Conservation (phyloP, 2,329 filamentous ascomycete genomes). For the Colletotrichum salicis region DNA sequence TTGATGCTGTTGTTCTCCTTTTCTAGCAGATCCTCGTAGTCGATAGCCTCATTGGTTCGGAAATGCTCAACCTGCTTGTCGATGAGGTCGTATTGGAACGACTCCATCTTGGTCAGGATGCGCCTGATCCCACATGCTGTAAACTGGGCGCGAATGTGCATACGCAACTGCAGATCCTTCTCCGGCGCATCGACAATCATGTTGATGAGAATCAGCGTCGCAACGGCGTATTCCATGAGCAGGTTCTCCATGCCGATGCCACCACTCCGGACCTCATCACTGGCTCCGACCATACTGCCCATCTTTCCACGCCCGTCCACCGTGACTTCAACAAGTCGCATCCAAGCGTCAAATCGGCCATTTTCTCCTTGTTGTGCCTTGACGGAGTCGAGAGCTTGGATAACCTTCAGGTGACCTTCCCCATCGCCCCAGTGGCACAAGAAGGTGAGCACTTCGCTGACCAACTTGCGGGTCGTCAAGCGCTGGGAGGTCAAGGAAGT, state of each 20-base stretch:
- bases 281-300: conserved; percentile 96
- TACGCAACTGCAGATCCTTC: conserved; percentile 86
- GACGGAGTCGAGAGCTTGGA: conserved; percentile 91
- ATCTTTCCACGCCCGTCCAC: conserved; percentile 98
- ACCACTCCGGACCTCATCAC: conserved; percentile 93
- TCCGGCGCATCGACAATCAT: conserved; percentile 95
- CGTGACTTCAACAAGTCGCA: conserved; percentile 97
- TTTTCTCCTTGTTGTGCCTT: conserved; percentile 91
- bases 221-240: conserved; percentile 98
- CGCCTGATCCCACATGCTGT: conserved; percentile 95
- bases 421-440: conserved; percentile 93
- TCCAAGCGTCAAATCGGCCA: conserved; percentile 97
- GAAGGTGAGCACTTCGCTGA: conserved; percentile 96
- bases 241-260: conserved; percentile 99
- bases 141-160: conserved; percentile 96
- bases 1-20: conserved; percentile 90
- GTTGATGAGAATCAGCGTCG: conserved; percentile 94
- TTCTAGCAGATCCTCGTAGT: conserved; percentile 97
- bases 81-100: conserved; percentile 96
- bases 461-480: conserved; percentile 90
- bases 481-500: conserved; percentile 89
- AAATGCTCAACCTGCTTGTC: conserved; percentile 98
- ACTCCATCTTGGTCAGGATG: conserved; percentile 95
- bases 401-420: conserved; percentile 90
- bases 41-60: conserved; percentile 92